Evolutionary conservation across 2,329 filamentous ascomycete species (phyloP), one percentile per base, ranked within the genome.

Genomic region (Fusarium sp.): DNA sequence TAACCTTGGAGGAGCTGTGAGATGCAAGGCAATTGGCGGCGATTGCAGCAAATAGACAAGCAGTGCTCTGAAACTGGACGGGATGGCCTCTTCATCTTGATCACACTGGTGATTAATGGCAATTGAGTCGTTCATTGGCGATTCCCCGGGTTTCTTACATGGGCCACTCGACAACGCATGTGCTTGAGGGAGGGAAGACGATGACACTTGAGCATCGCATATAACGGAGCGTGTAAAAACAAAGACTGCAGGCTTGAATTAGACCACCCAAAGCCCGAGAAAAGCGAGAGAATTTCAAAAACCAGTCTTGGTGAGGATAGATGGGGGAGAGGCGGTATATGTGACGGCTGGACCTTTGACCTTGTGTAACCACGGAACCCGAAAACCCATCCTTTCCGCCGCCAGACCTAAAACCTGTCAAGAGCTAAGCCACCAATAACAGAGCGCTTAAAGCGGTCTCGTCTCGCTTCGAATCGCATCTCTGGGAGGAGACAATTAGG

Each of bases 401-500:
- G 30, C 28, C 36, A 48, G 30, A 18, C 36, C 30, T n/a, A 48
- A 36, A 18, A 36, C 30, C 28, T 18, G 30, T 9, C 46, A 16
- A 8, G 10, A 27, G 43, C 43, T 18, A 11, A 23, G 6, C 30
- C n/a, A 15, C 15, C 28, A 48, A 23, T 37, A n/a, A 23, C 46
- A 50, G 46, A 7, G 46, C 46, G 46, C 46, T 50, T 50, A 37
- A 36, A 36, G 41, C 41, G 41, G 41, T 13, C 18, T 46, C 41
- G 11, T 27, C n/a, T 46, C 13, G 12, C 9, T 30, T 27, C 30
- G n/a, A 18, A 48, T 36, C 1, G 15, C 46, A 36, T 18, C 46
- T 48, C 46, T 11, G 16, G n/a, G 31, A 50, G n/a, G 23, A 50
- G 8, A 23, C 13, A 7, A 10, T 50, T 28, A 6, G 16, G 31